Evolutionary conservation across 495 filamentous ascomycete species (phyloP).

Genomic region (Thermochaetoides thermophila): DNA sequence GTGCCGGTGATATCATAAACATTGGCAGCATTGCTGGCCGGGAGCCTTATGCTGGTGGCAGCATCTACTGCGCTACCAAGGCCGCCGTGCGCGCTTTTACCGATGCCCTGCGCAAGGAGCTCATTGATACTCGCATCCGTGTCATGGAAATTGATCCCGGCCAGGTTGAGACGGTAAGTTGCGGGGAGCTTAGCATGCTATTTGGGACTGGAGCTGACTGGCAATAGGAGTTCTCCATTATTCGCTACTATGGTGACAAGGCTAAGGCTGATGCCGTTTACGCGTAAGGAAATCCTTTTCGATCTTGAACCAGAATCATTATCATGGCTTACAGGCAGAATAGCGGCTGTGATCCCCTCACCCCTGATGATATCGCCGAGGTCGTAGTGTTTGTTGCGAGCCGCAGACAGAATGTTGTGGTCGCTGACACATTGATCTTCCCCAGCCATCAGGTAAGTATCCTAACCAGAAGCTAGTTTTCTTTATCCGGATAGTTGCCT

Average conservation of each 20-base stretch:
- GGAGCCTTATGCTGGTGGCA: constrained; percentile 77
- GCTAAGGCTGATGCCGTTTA: constrained; percentile 92
- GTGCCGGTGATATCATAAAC: constrained; percentile 88
- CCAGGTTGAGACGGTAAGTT: constrained; percentile 79
- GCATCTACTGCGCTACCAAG: constrained; percentile 95
- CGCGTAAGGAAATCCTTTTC: constrained; percentile 42
- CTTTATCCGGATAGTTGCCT: not conserved
- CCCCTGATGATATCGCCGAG: constrained; percentile 89
- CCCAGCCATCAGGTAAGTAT: constrained; percentile 66
- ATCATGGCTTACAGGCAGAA: not conserved
- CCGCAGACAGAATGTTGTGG: constrained; percentile 83
- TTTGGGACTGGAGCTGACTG: too few species aligned
- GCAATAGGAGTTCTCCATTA: constrained; percentile 84
- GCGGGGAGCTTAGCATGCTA: too few species aligned
- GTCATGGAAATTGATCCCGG: constrained; percentile 91
- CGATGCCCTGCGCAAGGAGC: constrained; percentile 74
- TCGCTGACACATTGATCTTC: constrained; percentile 84
- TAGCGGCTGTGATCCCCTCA: constrained; percentile 79
- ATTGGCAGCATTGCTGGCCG: constrained; percentile 90
- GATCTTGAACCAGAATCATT: not conserved
- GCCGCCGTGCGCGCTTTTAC: constrained; percentile 85
- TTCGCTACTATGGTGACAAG: constrained; percentile 88
- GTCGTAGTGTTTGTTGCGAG: constrained; percentile 82
- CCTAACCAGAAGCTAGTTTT: not conserved
- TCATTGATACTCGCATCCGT: constrained; percentile 72